A percentile compares a stretch with the other conserved stretches of the same genome.
Evolutionary conservation across 805 yeast species (phyloP).

Genomic region (Myxozyma vanderwaltii): DNA sequence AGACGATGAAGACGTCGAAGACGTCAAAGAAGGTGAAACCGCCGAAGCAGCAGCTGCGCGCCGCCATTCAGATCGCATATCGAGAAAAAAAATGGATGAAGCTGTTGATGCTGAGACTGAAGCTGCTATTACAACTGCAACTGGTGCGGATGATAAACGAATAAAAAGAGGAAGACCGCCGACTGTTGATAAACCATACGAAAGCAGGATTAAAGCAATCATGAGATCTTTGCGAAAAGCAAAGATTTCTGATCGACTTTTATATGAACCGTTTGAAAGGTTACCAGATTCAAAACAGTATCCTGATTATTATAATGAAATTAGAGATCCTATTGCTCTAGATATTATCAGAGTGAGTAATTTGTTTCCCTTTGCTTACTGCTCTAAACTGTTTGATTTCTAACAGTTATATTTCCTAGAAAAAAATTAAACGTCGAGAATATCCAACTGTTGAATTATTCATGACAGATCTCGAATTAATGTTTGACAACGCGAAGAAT

Average conservation of each 20-base stretch:
- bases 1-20: constrained; percentile 36
- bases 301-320: constrained; percentile 79
- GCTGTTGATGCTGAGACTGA: constrained; percentile 22
- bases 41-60: constrained; percentile 12
- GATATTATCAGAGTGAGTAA: constrained; percentile 46
- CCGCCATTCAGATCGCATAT: constrained; percentile 14
- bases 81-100: constrained; percentile 28
- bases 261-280: constrained; percentile 22
- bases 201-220: constrained; percentile 85
- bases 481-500: constrained; percentile 72
- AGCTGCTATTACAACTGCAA: not conserved
- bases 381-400: not conserved
- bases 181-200: constrained; percentile 86
- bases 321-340: constrained; percentile 62
- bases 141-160: constrained; percentile 43
- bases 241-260: constrained; percentile 47
- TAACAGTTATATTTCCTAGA: constrained; percentile 51
- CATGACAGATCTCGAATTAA: constrained; percentile 70
- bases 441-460: constrained; percentile 76
- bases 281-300: constrained; percentile 73
- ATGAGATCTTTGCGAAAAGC: constrained; percentile 79
- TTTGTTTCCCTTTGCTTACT: not conserved
- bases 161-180: constrained; percentile 88
- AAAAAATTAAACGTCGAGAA: constrained; percentile 81
- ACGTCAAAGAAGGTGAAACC: constrained; percentile 18